Conservation (phyloP, 1,284 basidiomycete species). For the Puccinia brachypodii region DNA sequence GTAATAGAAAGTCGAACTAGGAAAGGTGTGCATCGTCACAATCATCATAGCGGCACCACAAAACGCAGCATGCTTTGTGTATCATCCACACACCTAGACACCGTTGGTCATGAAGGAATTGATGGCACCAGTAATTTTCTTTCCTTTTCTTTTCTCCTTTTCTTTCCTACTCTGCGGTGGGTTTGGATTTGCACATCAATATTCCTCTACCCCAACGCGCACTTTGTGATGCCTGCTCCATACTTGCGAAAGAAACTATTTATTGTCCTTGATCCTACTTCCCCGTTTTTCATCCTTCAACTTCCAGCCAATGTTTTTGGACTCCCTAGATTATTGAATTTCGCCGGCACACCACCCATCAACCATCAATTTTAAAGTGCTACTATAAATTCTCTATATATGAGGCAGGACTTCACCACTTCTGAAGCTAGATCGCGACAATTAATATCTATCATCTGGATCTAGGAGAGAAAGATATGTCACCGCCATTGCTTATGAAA, state of each 20-base stretch:
- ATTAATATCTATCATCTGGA: neutral
- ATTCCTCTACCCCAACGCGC: conserved; percentile 1
- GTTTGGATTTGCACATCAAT: conserved; percentile 1
- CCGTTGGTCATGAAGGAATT: neutral
- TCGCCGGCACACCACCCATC: neutral
- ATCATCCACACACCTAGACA: conserved; percentile 15
- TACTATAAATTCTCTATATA: neutral
- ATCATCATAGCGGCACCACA: neutral
- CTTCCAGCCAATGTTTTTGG: too few relatives aligned
- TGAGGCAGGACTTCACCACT: neutral
- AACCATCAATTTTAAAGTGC: neutral
- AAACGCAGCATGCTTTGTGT: neutral
- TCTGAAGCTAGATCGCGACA: neutral
- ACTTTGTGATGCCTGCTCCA: neutral
- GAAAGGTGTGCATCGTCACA: neutral
- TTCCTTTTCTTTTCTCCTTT: conserved; percentile 7
- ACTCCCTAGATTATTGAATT: neutral
- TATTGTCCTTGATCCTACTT: neutral
- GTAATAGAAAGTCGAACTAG: neutral
- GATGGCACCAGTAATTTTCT: conserved; percentile 18
- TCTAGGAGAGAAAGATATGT: neutral
- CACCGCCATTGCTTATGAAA: neutral
- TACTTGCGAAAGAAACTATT: neutral
- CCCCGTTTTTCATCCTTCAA: neutral
- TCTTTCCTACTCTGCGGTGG: neutral